Base-by-base conservation (phyloP, 1,284 basidiomycete genomes). In the Sanghuangporus baumii region DNA sequence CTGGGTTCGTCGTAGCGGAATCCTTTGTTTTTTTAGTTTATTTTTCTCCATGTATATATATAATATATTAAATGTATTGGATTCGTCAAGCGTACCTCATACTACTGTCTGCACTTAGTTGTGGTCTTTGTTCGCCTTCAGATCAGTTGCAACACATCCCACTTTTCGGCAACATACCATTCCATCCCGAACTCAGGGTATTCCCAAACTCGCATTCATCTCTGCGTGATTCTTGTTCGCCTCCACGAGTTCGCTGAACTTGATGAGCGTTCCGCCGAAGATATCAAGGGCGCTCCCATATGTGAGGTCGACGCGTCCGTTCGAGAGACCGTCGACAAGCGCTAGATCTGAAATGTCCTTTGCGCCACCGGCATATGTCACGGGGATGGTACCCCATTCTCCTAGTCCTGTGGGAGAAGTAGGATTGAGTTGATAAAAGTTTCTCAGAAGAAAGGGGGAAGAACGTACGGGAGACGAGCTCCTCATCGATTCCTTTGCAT, bases 321-420 rank as follows among this genome's bases (percentile, higher is more conserved):
- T 72, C 0, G 94, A 96, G 6, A 98, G 80, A 8, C 74, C 73
- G 68, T 98, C 81, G 2, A 99, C 96, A 2, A 95, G 81, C 51
- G 84, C 83, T 9, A 99, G 80, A 74, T 99, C 97, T 6, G 82
- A 80, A 51, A 97, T 78, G 66, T 91, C 94, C 79, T 89, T 92
- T 2, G 97, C 97, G 7, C 97, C 97, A 1, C 97, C 97, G 0
- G 97, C 97, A 73, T 99, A 99, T 3, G 97, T 99, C 1, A 93
- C 94, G 0, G 95, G 94, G 67, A 98, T 92, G 1, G 75, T 81
- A 4, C 88, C 87, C 96, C 96, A 99, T 75, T 96, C 82, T 1
- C 94, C 96, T 1, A 99, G 85, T 67, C 82, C 94, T 97, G 68
- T 0, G 34, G 57, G 14, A 36, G 54, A 55, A 16, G 57, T 55